Evolutionary conservation across 805 yeast genomes (phyloP).

Genomic region (Metschnikowia lochheadii): DNA sequence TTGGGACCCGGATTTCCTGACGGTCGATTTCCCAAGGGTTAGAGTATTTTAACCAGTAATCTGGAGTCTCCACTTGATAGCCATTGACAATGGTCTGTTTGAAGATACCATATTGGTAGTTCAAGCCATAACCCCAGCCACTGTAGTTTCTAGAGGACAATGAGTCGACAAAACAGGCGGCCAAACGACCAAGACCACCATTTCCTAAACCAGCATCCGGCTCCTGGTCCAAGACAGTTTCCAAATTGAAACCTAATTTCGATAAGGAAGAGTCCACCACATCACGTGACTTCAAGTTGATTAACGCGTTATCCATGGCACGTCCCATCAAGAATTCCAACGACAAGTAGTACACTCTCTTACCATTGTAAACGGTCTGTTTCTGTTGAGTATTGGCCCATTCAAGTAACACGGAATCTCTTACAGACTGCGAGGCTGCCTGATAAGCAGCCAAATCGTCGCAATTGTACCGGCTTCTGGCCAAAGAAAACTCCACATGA

Average conservation of each 20-base stretch:
- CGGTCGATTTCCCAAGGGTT: slow-evolving; percentile 95
- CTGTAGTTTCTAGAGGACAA: slow-evolving; percentile 81
- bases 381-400: slow-evolving; percentile 94
- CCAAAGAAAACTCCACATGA: slow-evolving; percentile 87
- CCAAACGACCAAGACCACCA: slow-evolving; percentile 92
- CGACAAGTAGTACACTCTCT: slow-evolving; percentile 81
- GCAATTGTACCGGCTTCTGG: slow-evolving; percentile 88
- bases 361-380: slow-evolving; percentile 78
- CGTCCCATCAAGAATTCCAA: slow-evolving; percentile 92
- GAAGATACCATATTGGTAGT: slow-evolving; percentile 92
- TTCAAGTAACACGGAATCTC: slow-evolving; percentile 75
- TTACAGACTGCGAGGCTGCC: slow-evolving; percentile 73
- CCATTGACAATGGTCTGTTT: slow-evolving; percentile 87
- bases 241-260: slow-evolving; percentile 82
- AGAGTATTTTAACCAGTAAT: slow-evolving; percentile 84
- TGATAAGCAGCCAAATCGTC: slow-evolving; percentile 91
- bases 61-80: slow-evolving; percentile 91
- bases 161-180: slow-evolving; percentile 92
- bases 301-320: slow-evolving; percentile 89
- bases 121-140: slow-evolving; percentile 95
- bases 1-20: slow-evolving; percentile 80
- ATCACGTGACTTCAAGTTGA: slow-evolving; percentile 68
- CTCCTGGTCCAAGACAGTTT: slow-evolving; percentile 79
- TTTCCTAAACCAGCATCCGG: slow-evolving; percentile 95
- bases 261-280: slow-evolving; percentile 43